Conservation (phyloP, 495 filamentous ascomycete genomes). For the Glonium stellatum region DNA sequence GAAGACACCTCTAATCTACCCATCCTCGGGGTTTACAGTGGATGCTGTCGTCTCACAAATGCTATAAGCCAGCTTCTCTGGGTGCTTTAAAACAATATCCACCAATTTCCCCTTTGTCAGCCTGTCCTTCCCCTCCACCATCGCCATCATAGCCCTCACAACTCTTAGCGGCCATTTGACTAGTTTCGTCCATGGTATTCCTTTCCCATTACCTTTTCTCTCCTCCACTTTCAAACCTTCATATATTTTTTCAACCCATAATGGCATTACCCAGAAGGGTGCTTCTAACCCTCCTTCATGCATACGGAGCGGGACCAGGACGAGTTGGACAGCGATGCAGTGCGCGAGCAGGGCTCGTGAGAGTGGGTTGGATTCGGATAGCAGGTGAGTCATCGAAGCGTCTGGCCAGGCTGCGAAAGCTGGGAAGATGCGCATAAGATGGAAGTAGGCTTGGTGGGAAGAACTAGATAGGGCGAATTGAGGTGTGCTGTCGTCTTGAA, state of each 20-base stretch:
- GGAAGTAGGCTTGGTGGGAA: conserved; percentile 1
- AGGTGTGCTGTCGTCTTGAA: no score
- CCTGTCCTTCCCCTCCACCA: no score
- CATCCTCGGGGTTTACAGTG: no score
- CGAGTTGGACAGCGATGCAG: conserved; percentile 9
- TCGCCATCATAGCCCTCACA: no score
- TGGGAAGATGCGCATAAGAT: conserved; percentile 2
- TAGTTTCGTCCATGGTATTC: no score
- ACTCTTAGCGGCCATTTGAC: no score
- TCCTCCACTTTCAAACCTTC: conserved; percentile 25
- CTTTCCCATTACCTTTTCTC: conserved; percentile 3
- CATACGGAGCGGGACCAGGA: conserved; percentile 4
- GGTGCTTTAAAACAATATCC: no score
- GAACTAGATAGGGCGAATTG: not conserved
- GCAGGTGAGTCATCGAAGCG: conserved; percentile 1
- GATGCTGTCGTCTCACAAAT: no score
- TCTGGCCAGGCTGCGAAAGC: conserved; percentile 15
- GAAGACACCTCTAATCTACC: no score
- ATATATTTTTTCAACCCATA: conserved; percentile 13
- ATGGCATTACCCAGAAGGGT: conserved; percentile 8
- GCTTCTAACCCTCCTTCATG: conserved; percentile 8
- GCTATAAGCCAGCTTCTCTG: no score
- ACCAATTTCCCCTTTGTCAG: no score
- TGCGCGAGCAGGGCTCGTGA: conserved; percentile 11
- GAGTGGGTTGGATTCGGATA: conserved; percentile 4